phyloP scores from a whole-genome alignment of 2,329 filamentous ascomycete species.

The Hypoxylon sp. region DNA sequence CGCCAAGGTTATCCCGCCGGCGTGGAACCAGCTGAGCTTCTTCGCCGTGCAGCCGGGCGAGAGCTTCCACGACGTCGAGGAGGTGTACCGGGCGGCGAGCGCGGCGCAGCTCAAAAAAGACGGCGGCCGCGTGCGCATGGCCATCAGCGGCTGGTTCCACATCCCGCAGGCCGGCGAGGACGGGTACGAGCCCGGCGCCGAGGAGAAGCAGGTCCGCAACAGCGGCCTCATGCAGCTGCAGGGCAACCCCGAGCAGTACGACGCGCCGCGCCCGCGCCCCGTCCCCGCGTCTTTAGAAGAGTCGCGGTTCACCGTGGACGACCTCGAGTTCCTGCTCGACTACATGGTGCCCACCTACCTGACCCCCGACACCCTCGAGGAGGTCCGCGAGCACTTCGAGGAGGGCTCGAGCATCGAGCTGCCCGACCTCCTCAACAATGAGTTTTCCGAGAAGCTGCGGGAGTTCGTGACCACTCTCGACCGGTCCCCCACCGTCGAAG shows the following conservation, averaged over 20 bases:
- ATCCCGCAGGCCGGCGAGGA: slow-evolving; percentile 96
- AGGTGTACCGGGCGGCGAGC: slow-evolving; percentile 82
- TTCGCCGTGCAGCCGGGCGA: slow-evolving; percentile 98
- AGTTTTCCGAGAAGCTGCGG: slow-evolving; percentile 79
- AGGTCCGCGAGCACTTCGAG: slow-evolving; percentile 81
- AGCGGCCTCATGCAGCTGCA: slow-evolving; percentile 94
- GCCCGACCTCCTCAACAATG: slow-evolving; percentile 79
- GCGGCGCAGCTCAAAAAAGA: slow-evolving; percentile 73
- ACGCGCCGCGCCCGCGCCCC: slow-evolving; percentile 76
- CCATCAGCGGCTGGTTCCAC: slow-evolving; percentile 98
- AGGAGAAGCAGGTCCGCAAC: slow-evolving; percentile 88
- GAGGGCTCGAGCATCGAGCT: slow-evolving; percentile 88
- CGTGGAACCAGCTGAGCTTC: slow-evolving; percentile 98
- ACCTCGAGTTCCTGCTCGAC: slow-evolving; percentile 89
- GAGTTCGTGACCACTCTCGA: slow-evolving; percentile 77
- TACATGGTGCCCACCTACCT: slow-evolving; percentile 93
- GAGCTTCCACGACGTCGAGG: slow-evolving; percentile 98
- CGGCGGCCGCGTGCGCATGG: slow-evolving; percentile 88
- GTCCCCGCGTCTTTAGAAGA: slow-evolving; percentile 57
- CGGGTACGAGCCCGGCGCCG: slow-evolving; percentile 86
- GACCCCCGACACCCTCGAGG: slow-evolving; percentile 88
- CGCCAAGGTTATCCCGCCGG: slow-evolving; percentile 86
- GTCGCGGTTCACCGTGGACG: slow-evolving; percentile 74
- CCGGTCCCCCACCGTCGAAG: slow-evolving; percentile 57
- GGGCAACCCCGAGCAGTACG: slow-evolving; percentile 90